Evolutionary conservation across 805 yeast species (phyloP), one percentile per base, ranked within the genome.

Genomic region (Saccharomycopsis sp.): DNA sequence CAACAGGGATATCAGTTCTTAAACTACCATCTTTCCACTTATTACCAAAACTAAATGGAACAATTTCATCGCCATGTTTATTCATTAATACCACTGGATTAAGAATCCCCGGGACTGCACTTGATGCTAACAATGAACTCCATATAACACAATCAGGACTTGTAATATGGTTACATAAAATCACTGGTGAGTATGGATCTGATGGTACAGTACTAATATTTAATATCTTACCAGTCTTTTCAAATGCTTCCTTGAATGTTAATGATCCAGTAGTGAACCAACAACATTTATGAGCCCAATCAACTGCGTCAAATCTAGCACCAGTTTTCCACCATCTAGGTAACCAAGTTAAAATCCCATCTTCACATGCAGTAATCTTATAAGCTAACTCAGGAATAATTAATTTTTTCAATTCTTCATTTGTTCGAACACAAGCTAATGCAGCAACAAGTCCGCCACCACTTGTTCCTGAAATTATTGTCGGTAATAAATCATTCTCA

Each of bases 391-490:
- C 69, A 0, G 90, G 89, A 0, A 64, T 74, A 9, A 85, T 56
- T 29, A 81, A 56, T 42, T 70, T 61, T 24, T 62, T 59, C 34
- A 84, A 67, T 56, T 85, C 94, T 16, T 76, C 79, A 54, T 81
- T 73, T 0, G 86, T 79, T 44, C 89, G 64, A 0, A 86, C 77
- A 41, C 87, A 73, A 0, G 82, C 75, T 32, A 84, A 59, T 0
- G 88, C 85, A 0, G 93, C 89, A 11, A 83, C 76, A 9, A 82
- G 62, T 1, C 88, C 90, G 13, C 94, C 94, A 1, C 93, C 90
- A 0, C 86, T 78, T 0, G 93, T 84, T 1, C 94, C 94, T 28
- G 85, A 74, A 6, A 85, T 66, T 29, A 84, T 80, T 3, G 68
- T 67, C 1, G 94, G 94, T 41, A 84, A 62, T 40, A 75, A 61